A percentile compares a stretch with the other conserved stretches of the same genome.
Evolutionary conservation across 2,329 filamentous ascomycete genomes (phyloP).

Genomic region (Pestalotiopsis sp.): DNA sequence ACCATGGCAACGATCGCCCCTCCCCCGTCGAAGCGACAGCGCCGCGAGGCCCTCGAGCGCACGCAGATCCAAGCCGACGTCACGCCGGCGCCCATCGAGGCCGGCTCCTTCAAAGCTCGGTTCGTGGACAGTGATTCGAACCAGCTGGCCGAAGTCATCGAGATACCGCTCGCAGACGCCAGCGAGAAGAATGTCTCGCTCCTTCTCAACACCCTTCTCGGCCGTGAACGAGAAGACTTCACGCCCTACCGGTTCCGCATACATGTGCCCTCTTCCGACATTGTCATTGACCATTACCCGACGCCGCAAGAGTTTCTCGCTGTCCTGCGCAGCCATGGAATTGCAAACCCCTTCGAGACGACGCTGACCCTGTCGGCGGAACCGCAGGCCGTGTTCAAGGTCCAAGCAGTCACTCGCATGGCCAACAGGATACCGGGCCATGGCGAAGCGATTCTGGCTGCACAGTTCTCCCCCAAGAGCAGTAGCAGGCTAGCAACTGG

Average conservation of each 20-base stretch:
- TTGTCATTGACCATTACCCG: slow-evolving; percentile 59
- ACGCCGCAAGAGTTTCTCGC: slow-evolving; percentile 51
- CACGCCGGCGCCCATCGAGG: slow-evolving; percentile 64
- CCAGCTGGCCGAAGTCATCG: slow-evolving; percentile 69
- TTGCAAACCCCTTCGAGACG: slow-evolving; percentile 61
- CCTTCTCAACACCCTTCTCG: slow-evolving; percentile 82
- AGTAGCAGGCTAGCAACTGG: slow-evolving; percentile 84
- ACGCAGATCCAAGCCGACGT: slow-evolving; percentile 78
- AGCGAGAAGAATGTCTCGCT: slow-evolving; percentile 88
- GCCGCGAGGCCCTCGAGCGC: slow-evolving; percentile 72
- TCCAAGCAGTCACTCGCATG: slow-evolving; percentile 89
- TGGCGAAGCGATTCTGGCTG: slow-evolving; percentile 84
- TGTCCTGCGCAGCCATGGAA: slow-evolving; percentile 57
- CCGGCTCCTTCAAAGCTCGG: slow-evolving; percentile 81
- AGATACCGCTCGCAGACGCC: slow-evolving; percentile 82
- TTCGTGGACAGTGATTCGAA: slow-evolving; percentile 82
- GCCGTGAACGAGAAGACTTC: slow-evolving; percentile 64
- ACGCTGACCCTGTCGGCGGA: slow-evolving; percentile 61
- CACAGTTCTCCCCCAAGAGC: slow-evolving; percentile 80
- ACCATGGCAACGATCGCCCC: slow-evolving; percentile 79
- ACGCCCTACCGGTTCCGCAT: slow-evolving; percentile 65
- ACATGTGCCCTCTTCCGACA: slow-evolving; percentile 56
- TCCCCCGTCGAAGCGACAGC: slow-evolving; percentile 88
- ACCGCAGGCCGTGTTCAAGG: slow-evolving; percentile 91
- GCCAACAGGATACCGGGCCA: slow-evolving; percentile 88